These are phyloP conservation scores for Kazachstania sp. DNA, from an alignment of 1,139 yeast genomes.

Conservation along the genomic window DNA sequence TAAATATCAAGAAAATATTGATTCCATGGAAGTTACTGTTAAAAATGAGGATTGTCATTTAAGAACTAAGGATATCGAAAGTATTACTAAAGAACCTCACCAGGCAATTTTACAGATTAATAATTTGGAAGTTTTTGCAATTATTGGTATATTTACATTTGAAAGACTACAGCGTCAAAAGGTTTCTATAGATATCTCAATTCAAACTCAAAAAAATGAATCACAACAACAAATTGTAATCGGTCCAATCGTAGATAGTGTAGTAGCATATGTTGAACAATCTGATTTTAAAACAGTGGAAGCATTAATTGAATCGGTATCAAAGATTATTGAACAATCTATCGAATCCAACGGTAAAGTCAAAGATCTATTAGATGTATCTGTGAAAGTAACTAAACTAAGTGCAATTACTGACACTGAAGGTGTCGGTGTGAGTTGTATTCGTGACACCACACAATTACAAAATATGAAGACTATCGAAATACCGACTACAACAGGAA, in stretches of 20 bases:
- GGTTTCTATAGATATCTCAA: conserved; percentile 50
- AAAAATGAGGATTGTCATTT: conserved; percentile 37
- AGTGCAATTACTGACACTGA: conserved; percentile 81
- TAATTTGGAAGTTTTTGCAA: conserved; percentile 54
- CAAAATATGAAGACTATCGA: conserved; percentile 5
- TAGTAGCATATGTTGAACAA: conserved; percentile 53
- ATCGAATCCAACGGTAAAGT: conserved; percentile 5
- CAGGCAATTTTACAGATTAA: conserved; percentile 27
- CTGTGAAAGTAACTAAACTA: conserved; percentile 70
- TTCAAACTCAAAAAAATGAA: conserved; percentile 24
- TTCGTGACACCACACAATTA: conserved; percentile 39
- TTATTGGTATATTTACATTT: conserved; percentile 86
- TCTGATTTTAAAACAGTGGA: conserved; percentile 88
- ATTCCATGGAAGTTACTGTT: conserved; percentile 14
- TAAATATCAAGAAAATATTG: conserved; percentile 25
- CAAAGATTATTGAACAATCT: conserved; percentile 47
- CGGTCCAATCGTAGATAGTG: conserved; percentile 36
- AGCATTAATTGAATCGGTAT: conserved; percentile 71
- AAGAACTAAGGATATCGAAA: conserved; percentile 41
- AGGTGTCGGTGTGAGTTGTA: conserved; percentile 80
- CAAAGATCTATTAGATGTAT: conserved; percentile 30
- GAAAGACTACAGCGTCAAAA: conserved; percentile 76
- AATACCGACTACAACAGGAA: neutral
- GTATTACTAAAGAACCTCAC: conserved; percentile 30
- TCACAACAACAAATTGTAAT: neutral